These are phyloP conservation scores for Hypocreales sp. DNA, from an alignment of 2,329 filamentous ascomycete genomes.

Conservation along the genomic window DNA sequence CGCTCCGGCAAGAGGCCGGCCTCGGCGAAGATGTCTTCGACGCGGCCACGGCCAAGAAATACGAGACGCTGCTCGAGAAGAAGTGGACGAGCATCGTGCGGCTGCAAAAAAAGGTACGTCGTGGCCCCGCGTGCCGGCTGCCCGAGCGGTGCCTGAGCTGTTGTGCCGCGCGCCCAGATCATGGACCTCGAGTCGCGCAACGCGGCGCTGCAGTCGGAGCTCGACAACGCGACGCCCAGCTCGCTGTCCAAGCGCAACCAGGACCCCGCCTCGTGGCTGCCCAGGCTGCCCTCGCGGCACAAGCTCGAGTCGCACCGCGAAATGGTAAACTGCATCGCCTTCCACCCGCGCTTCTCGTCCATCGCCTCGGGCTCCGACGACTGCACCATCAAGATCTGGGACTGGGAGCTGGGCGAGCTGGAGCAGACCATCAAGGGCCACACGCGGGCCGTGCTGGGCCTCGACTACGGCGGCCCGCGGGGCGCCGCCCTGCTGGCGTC, in stretches of 20 bases:
- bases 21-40: slow-evolving; percentile 60
- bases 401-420: slow-evolving; percentile 85
- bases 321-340: slow-evolving; percentile 75
- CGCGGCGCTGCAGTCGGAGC: slow-evolving; percentile 58
- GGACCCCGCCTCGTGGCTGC: slow-evolving; percentile 77
- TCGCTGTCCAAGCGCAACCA: slow-evolving; percentile 67
- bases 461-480: slow-evolving; percentile 78
- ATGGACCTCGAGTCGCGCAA: slow-evolving; percentile 80
- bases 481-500: slow-evolving; percentile 47
- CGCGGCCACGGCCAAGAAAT: slow-evolving; percentile 74
- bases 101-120: slow-evolving; percentile 76
- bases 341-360: slow-evolving; percentile 83
- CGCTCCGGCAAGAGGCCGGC: slow-evolving; percentile 62
- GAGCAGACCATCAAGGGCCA: slow-evolving; percentile 87
- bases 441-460: slow-evolving; percentile 73
- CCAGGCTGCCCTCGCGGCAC: slow-evolving; percentile 66
- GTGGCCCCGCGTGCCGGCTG: no score
- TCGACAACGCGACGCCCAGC: slow-evolving; percentile 65
- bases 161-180: slow-evolving; percentile 49
- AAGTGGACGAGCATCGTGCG: slow-evolving; percentile 96
- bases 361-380: slow-evolving; percentile 86
- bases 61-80: slow-evolving; percentile 87
- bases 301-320: slow-evolving; percentile 69
- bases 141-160: no score
- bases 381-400: slow-evolving; percentile 91